These are phyloP conservation scores for rapeseed (Brassica napus) DNA, from an alignment of 345 rosid genomes.

Conservation along the genomic window Da-Ae NC_063444.1:242001-242500, in stretches of 20 bases:
- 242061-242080: too few species aligned
- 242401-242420: background rate
- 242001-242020: too few species aligned
- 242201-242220: too few species aligned
- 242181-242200: too few species aligned
- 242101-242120: too few species aligned
- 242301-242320: background rate
- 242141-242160: too few species aligned
- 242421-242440: background rate
- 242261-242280: background rate
- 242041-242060: too few species aligned
- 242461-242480: background rate
- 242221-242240: background rate
- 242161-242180: too few species aligned
- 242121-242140: too few species aligned
- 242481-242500: background rate
- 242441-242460: background rate
- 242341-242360: slow-evolving; percentile 12
- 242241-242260: background rate
- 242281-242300: slow-evolving; percentile 32
- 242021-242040: too few species aligned
- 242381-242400: background rate
- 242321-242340: slow-evolving; percentile 61
- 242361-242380: background rate
- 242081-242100: too few species aligned